These are phyloP conservation scores for Tuber umbilicatum DNA, from an alignment of 495 filamentous ascomycete genomes.

Conservation along the genomic window DNA sequence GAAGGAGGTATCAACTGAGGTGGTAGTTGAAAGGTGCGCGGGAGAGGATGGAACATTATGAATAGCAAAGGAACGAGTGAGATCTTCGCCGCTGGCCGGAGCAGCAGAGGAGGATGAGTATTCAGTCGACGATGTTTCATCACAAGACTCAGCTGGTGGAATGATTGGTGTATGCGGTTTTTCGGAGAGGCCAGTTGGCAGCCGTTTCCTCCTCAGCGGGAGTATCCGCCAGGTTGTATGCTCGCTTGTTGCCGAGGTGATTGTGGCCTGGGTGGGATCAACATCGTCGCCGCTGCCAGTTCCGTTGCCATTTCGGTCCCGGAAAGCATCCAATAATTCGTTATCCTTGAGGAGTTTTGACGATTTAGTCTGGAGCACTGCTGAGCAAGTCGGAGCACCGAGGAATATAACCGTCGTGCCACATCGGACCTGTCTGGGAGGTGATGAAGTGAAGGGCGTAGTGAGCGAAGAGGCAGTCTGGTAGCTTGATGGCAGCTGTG, in stretches of 20 bases:
- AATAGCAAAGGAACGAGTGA: constrained; percentile 31
- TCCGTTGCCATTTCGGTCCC: constrained; percentile 8
- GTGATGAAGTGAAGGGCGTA: neutral
- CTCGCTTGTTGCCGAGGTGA: constrained; percentile 18
- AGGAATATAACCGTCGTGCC: constrained; percentile 27
- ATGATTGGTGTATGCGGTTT: constrained; percentile 19
- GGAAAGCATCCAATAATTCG: constrained; percentile 15
- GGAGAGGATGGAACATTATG: constrained; percentile 34
- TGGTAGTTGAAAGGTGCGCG: constrained; percentile 13
- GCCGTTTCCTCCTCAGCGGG: constrained; percentile 30
- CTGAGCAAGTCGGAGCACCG: constrained; percentile 23
- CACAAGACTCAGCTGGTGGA: neutral
- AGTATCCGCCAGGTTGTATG: constrained; percentile 35
- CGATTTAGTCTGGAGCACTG: constrained; percentile 11
- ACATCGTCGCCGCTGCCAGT: constrained; percentile 24
- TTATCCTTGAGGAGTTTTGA: constrained; percentile 6
- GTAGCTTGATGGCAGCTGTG: constrained; percentile 26
- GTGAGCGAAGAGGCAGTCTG: constrained; percentile 23
- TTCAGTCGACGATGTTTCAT: constrained; percentile 7
- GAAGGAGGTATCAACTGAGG: constrained; percentile 16
- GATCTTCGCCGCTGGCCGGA: constrained; percentile 9
- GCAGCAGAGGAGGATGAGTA: constrained; percentile 8
- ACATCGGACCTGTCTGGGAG: constrained; percentile 9
- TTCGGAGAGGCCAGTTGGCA: constrained; percentile 28
- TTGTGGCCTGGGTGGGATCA: constrained; percentile 14